Conservation (phyloP, 1,139 yeast species). For the Candida buenavistaensis region DNA sequence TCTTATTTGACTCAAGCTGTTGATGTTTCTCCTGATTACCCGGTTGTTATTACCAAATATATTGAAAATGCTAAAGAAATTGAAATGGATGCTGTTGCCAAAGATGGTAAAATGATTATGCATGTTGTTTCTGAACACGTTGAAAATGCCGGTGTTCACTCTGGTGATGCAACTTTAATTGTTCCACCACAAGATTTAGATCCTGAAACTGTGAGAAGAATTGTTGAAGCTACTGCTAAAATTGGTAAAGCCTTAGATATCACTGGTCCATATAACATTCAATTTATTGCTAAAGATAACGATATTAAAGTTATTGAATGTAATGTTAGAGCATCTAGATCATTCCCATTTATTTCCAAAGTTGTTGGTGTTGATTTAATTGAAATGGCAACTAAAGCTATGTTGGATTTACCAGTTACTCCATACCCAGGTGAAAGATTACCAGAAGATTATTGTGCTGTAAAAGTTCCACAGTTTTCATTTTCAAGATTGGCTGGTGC, state of each 20-base stretch:
- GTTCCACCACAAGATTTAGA: conserved; percentile 84
- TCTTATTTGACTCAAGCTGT: conserved; percentile 82
- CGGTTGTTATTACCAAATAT: conserved; percentile 95
- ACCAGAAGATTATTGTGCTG: conserved; percentile 89
- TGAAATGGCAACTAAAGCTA: conserved; percentile 89
- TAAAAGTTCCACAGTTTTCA: conserved; percentile 97
- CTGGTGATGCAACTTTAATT: conserved; percentile 96
- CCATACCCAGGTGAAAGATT: conserved; percentile 89
- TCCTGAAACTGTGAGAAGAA: conserved; percentile 56
- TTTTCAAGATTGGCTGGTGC: conserved; percentile 98
- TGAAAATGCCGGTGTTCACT: conserved; percentile 98
- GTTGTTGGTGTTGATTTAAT: conserved; percentile 92
- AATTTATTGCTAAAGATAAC: conserved; percentile 66
- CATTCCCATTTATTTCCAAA: conserved; percentile 98
- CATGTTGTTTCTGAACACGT: conserved; percentile 98
- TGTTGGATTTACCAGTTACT: conserved; percentile 77
- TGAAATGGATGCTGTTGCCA: conserved; percentile 95
- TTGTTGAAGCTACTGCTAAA: conserved; percentile 82
- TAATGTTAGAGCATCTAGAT: conserved; percentile 96
- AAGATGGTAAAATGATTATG: conserved; percentile 80
- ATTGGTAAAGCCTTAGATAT: conserved; percentile 94
- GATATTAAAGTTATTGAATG: conserved; percentile 92
- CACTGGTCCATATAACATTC: conserved; percentile 98
- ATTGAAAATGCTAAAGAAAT: conserved; percentile 96
- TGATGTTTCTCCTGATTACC: conserved; percentile 91